Conservation (phyloP, 2,329 filamentous ascomycete genomes). For the Penicillium digitatum region DNA sequence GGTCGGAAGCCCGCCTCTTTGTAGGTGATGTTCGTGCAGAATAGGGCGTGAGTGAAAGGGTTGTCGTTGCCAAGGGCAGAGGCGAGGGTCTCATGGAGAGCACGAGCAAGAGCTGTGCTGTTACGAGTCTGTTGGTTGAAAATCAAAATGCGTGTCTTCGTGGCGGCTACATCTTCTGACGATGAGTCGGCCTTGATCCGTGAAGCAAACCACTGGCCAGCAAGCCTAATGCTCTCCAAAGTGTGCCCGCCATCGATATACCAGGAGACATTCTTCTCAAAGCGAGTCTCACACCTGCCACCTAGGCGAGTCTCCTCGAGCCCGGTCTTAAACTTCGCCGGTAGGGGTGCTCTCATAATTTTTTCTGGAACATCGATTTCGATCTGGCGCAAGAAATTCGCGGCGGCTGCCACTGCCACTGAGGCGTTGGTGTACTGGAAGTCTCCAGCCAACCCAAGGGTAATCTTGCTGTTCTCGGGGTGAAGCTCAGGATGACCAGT, state of each 20-base stretch:
- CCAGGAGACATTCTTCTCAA: slow-evolving; percentile 61
- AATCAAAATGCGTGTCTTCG: slow-evolving; percentile 60
- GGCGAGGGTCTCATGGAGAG: slow-evolving; percentile 57
- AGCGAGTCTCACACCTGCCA: slow-evolving; percentile 71
- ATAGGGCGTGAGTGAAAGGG: slow-evolving; percentile 69
- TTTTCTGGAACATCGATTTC: slow-evolving; percentile 38
- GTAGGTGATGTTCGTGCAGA: slow-evolving; percentile 73
- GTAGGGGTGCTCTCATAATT: slow-evolving; percentile 46
- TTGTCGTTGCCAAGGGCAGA: slow-evolving; percentile 37
- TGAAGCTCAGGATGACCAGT: slow-evolving; percentile 46
- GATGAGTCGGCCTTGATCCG: slow-evolving; percentile 42
- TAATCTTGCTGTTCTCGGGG: slow-evolving; percentile 41
- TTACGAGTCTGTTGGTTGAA: slow-evolving; percentile 94
- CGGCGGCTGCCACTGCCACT: slow-evolving; percentile 52
- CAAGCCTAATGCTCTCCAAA: slow-evolving; percentile 71
- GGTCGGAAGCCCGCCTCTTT: slow-evolving; percentile 57
- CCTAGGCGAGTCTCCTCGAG: slow-evolving; percentile 65
- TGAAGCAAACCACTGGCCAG: slow-evolving; percentile 70
- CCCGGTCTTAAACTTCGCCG: slow-evolving; percentile 60
- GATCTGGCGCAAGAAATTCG: slow-evolving; percentile 38
- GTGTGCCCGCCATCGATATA: slow-evolving; percentile 87
- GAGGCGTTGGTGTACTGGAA: slow-evolving; percentile 63
- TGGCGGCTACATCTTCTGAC: slow-evolving; percentile 25
- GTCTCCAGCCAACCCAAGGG: slow-evolving; percentile 57
- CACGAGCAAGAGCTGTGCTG: slow-evolving; percentile 60